phyloP scores from a whole-genome alignment of 202 grass and related monocot species.

The Carex arenaria region DNA sequence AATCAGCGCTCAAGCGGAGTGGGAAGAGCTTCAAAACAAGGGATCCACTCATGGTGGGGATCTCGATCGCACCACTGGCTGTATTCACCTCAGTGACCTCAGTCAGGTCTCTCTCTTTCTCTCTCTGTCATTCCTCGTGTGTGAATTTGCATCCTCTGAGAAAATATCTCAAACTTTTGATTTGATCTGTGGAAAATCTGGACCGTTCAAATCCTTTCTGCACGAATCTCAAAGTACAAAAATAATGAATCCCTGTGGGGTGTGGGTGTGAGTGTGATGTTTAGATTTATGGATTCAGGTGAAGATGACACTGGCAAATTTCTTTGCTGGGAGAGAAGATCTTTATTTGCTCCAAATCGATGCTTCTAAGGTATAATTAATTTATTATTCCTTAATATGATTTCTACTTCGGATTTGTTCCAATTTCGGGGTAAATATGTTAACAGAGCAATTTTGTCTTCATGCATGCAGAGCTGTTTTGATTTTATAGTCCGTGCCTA shows the following conservation, averaged over 20 bases:
- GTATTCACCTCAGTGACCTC: slow-evolving; percentile 70
- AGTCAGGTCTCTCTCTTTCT: slow-evolving; percentile 36
- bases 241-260: too few relatives aligned
- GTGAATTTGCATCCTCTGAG: neutral
- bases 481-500: too few relatives aligned
- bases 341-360: slow-evolving; percentile 71
- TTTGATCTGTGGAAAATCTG: too few relatives aligned
- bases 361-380: slow-evolving; percentile 42
- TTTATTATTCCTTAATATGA: neutral
- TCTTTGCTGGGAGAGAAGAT: slow-evolving; percentile 42
- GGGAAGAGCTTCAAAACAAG: slow-evolving; percentile 44
- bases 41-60: slow-evolving; percentile 42
- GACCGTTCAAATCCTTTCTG: too few relatives aligned
- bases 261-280: neutral
- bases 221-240: too few relatives aligned
- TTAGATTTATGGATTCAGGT: slow-evolving; percentile 42
- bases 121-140: neutral
- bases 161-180: too few relatives aligned
- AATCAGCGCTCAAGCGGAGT: slow-evolving; percentile 49
- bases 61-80: slow-evolving; percentile 55
- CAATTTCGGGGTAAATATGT: too few relatives aligned
- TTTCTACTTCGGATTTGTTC: neutral
- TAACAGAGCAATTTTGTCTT: too few relatives aligned
- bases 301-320: slow-evolving; percentile 64
- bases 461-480: too few relatives aligned